Base-by-base conservation (phyloP, 73 alveolate species). In the Paramecium biaurelia region DNA sequence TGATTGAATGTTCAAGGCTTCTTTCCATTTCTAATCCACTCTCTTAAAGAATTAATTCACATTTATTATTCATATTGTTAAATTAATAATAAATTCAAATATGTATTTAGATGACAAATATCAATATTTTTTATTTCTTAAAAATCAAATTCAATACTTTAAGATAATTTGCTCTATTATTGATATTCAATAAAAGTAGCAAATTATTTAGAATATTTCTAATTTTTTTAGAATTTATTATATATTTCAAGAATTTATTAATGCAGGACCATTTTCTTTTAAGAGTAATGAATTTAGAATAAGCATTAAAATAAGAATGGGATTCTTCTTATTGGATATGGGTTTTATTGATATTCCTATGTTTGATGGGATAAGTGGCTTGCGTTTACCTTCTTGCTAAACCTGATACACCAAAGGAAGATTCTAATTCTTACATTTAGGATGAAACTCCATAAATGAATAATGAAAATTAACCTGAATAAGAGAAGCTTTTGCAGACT, bases 241-340 rank as follows among this genome's bases (percentile, higher is more conserved):
- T 63, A 9, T 32, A 63, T 63, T 23, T 26, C 84, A 63, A 63
- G 68, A 53, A 0, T 53, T 53, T 15, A 63, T 63, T 2, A 5
- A 63, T 63, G 84, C 47, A 63, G 12, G 84, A 63, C 15, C 84
- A 63, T 63, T 63, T 63, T 63, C 84, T 63, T 63, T 26, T 63
- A 32, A 26, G 47, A 32, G 45, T 63, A 9, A 63, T 63, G 84
- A 63, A 63, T 63, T 63, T 63, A 63, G 84, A 63, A 32, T 63
- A 63, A 63, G 28, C 49, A 30, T 11, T 63, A n/a, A 63, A 63
- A 63, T 63, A 26, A 30, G 21, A 26, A 63, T 63, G 49, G 76
- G 84, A 63, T 63, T 26, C 41, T 0, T 26, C 84, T 63, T 63
- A 26, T 63, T 63, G 84, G 84, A 63, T 63, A 7, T 63, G 84